phyloP scores from a whole-genome alignment of 106 monocot species.

The Vanilla planifolia region DNA sequence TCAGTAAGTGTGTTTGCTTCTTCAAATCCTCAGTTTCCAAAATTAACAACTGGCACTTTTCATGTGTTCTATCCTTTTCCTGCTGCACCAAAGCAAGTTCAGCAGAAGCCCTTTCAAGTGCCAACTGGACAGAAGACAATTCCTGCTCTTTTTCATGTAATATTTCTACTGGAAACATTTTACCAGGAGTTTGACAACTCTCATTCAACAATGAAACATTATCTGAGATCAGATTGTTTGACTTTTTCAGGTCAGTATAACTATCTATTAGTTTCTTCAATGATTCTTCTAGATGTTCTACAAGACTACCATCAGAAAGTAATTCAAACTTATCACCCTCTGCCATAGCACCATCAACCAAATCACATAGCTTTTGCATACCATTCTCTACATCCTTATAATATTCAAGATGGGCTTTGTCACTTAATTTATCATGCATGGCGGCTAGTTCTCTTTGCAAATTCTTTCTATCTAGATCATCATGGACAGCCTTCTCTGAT shows the following conservation, averaged over 20 bases:
- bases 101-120: constrained; percentile 30
- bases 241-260: constrained; percentile 27
- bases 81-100: constrained; percentile 30
- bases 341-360: constrained; percentile 36
- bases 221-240: constrained; percentile 10
- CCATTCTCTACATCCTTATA: constrained; percentile 30
- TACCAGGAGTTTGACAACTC: constrained; percentile 18
- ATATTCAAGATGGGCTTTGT: constrained; percentile 20
- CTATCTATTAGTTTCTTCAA: constrained; percentile 52
- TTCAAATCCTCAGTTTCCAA: constrained; percentile 38
- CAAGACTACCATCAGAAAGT: constrained; percentile 15
- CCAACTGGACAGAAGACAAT: constrained; percentile 26
- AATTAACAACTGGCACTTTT: constrained; percentile 37
- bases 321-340: constrained; percentile 21
- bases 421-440: constrained; percentile 44
- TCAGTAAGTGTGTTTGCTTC: constrained; percentile 37
- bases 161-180: constrained; percentile 15
- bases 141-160: constrained; percentile 27
- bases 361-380: constrained; percentile 33
- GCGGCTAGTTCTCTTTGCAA: constrained; percentile 47
- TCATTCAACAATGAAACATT: constrained; percentile 13
- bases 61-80: constrained; percentile 45
- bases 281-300: constrained; percentile 37
- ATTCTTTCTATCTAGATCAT: constrained; percentile 54
- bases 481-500: constrained; percentile 54